phyloP scores from a whole-genome alignment of 2,329 filamentous ascomycete species.

The Boeremia lycopersici region DNA sequence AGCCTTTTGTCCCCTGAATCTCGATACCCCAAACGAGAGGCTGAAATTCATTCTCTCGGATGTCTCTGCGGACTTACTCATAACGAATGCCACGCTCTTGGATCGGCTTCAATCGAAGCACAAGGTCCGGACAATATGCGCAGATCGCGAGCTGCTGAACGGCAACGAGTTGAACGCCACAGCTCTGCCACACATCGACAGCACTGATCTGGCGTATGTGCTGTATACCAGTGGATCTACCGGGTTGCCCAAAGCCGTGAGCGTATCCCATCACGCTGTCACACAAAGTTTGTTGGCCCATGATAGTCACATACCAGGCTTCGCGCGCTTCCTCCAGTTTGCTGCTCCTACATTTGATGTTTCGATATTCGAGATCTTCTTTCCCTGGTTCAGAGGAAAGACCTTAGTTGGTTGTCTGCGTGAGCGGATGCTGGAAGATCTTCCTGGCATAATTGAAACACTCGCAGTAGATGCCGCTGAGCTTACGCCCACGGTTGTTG shows the following conservation, averaged over 20 bases:
- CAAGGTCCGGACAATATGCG: conserved; percentile 48
- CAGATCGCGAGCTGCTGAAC: conserved; percentile 47
- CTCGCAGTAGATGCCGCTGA: conserved; percentile 83
- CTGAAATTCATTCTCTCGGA: conserved; percentile 82
- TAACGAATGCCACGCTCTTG: conserved; percentile 64
- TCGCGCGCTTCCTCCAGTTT: conserved; percentile 85
- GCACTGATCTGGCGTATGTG: conserved; percentile 72
- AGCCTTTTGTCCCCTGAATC: conserved; percentile 83
- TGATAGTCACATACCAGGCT: conserved; percentile 74
- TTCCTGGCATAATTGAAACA: conserved; percentile 68
- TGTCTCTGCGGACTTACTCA: conserved; percentile 69
- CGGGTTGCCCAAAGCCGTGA: conserved; percentile 85
- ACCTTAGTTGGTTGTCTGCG: conserved; percentile 77
- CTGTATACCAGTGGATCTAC: conserved; percentile 95
- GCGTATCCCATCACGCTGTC: conserved; percentile 77
- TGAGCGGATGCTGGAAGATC: conserved; percentile 72
- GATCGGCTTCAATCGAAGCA: conserved; percentile 46
- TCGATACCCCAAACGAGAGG: conserved; percentile 77
- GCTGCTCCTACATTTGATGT: conserved; percentile 93
- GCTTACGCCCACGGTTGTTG: conserved; percentile 85
- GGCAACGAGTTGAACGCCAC: conserved; percentile 24
- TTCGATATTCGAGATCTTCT: conserved; percentile 94
- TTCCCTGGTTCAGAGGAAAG: conserved; percentile 74
- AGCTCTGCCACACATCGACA: conserved; percentile 21
- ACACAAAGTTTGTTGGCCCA: conserved; percentile 85